Base-by-base conservation (phyloP, 2,329 filamentous ascomycete genomes). In the Metarhizium robertsii region DNA sequence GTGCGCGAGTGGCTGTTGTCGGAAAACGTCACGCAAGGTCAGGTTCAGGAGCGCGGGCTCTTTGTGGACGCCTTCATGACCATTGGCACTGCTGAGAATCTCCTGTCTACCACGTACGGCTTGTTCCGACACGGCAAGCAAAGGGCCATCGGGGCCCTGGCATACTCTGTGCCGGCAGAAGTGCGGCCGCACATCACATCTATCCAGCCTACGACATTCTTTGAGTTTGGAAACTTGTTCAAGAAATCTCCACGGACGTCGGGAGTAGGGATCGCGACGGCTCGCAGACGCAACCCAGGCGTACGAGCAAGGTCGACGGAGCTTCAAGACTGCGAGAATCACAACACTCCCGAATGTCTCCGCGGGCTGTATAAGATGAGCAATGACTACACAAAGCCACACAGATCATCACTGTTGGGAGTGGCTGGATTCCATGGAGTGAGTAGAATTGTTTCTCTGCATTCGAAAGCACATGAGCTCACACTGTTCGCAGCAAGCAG, bases 341-440 rank as follows among this genome's bases (percentile, higher is more conserved):
- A 62, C 25, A 66, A 75, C 53, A 77, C 75, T 0, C 77, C 77
- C 1, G 65, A 67, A 1, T 79, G 77, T 36, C 57, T 79, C 4
- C 69, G 71, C 43, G 67, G 71, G 6, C 61, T 78, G 14, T 79
- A 79, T 64, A 70, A 71, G 3, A 69, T 79, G 30, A 67, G 66
- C 30, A 57, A 66, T 8, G 66, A 71, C 32, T 83, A 86, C 8
- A 71, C 79, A 7, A 83, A 68, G 25, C 79, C 84, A 11, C 80
- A 75, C 62, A 81, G 75, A 29, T 86, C 71, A 0, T 85, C 86
- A 55, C 80, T 77, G 56, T 80, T 85, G 52, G 86, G 85, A n/a
- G 83, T 90, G 18, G 61, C 61, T 20, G 76, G 74, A 4, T 79
- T 77, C 57, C 61, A 70, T 0, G 66, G 70, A 42, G 73, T 72